Conservation (phyloP, 129 eudicot genomes). For the Chrysanthemum makinoi region DNA sequence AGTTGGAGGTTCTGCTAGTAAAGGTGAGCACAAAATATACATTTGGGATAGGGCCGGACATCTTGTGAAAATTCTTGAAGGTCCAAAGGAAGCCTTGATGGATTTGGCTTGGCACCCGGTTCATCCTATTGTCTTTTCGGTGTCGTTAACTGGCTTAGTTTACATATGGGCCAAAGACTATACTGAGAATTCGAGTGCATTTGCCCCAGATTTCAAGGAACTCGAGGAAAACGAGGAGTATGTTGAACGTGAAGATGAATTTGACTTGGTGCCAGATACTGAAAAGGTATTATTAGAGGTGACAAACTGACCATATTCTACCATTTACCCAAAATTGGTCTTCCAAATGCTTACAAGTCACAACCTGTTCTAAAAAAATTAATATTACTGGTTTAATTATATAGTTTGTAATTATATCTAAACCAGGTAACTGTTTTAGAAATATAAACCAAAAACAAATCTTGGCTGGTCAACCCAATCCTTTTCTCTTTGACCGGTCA, state of each 20-base stretch:
- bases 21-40: conserved; percentile 98
- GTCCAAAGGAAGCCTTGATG: conserved; percentile 91
- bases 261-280: conserved; percentile 80
- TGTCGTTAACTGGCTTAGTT: conserved; percentile 80
- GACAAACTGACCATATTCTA: background rate
- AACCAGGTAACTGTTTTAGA: too few species aligned
- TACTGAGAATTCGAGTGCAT: conserved; percentile 98
- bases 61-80: conserved; percentile 96
- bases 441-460: too few species aligned
- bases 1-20: conserved; percentile 94
- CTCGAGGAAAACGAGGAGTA: conserved; percentile 99
- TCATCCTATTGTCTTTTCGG: conserved; percentile 86
- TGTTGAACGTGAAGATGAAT: conserved; percentile 95
- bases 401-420: too few species aligned
- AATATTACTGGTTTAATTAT: too few species aligned
- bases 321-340: background rate
- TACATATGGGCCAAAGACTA: conserved; percentile 99
- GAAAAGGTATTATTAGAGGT: conserved; percentile 44
- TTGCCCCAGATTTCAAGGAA: conserved; percentile 98
- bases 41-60: conserved; percentile 98
- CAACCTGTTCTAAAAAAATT: too few species aligned
- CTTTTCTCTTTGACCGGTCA: background rate
- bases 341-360: background rate
- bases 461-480: background rate
- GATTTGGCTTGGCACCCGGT: conserved; percentile 99